Conservation (phyloP, 2,329 filamentous ascomycete species). For the Sarocladiaceae sp. region DNA sequence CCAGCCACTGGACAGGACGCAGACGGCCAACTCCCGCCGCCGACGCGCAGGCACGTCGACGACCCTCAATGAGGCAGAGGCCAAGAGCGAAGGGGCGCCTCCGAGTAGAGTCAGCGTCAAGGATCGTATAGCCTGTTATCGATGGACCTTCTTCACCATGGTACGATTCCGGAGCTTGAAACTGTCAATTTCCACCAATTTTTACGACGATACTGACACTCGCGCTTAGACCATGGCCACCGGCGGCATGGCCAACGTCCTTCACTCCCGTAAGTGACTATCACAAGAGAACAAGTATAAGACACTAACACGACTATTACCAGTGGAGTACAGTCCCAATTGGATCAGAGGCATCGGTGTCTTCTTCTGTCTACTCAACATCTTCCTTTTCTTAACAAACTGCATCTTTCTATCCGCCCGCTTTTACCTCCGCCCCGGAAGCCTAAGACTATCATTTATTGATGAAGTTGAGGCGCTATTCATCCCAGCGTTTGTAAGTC, state of each 20-base stretch:
- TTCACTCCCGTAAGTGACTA: conserved; percentile 47
- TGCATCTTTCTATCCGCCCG: conserved; percentile 58
- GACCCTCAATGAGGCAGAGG: conserved; percentile 28
- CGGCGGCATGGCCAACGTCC: conserved; percentile 49
- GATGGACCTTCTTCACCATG: conserved; percentile 75
- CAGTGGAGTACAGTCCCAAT: conserved; percentile 45
- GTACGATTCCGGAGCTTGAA: conserved; percentile 16
- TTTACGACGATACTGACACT: no score
- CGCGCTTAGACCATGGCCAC: conserved; percentile 38
- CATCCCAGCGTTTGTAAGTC: conserved; percentile 57
- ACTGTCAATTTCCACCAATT: conserved; percentile 1
- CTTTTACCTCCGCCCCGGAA: conserved; percentile 64
- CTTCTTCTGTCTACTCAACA: conserved; percentile 57
- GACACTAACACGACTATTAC: no score
- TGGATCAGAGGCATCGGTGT: conserved; percentile 55
- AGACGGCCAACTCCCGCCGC: neutral
- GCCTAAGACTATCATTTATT: conserved; percentile 63
- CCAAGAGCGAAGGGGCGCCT: conserved; percentile 21
- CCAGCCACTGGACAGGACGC: neutral
- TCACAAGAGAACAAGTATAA: no score
- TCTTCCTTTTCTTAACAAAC: conserved; percentile 57
- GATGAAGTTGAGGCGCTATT: conserved; percentile 77
- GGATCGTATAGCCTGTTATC: conserved; percentile 45
- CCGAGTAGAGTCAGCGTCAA: conserved; percentile 34
- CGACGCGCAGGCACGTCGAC: neutral